Evolutionary conservation across 2,329 filamentous ascomycete genomes (phyloP).

Genomic region (Pezicula radicicola): DNA sequence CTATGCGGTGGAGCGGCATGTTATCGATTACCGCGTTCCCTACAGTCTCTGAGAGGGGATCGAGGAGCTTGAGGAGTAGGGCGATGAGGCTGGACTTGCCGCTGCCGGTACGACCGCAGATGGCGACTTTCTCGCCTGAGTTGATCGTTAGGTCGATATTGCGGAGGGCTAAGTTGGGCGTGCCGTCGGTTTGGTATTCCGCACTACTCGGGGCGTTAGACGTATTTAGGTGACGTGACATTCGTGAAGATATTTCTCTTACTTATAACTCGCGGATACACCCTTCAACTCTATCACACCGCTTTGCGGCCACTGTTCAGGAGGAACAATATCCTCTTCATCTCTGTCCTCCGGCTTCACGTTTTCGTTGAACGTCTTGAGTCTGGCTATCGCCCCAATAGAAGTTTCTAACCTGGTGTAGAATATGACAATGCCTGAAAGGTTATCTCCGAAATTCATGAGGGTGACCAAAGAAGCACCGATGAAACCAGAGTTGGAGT

Average conservation of each 20-base stretch:
- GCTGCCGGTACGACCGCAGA: slow-evolving; percentile 21
- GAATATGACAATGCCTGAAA: no score
- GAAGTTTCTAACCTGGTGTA: no score
- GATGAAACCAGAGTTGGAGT: no score
- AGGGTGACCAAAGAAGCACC: no score
- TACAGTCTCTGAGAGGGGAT: no score
- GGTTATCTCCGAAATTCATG: no score
- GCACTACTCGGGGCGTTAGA: not conserved
- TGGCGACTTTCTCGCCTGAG: slow-evolving; percentile 25
- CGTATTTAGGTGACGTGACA: not conserved
- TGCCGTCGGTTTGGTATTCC: slow-evolving; percentile 9
- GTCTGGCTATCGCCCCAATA: no score
- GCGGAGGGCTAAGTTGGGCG: slow-evolving; percentile 22
- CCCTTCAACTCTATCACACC: slow-evolving; percentile 8
- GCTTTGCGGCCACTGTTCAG: slow-evolving; percentile 2
- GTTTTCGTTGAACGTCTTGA: no score
- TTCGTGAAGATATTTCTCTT: not conserved
- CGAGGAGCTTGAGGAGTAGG: no score
- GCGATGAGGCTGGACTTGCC: not conserved
- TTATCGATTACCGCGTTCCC: no score
- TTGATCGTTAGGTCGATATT: slow-evolving; percentile 26
- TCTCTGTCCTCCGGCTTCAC: not conserved
- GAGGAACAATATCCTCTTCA: slow-evolving; percentile 1
- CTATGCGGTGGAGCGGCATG: no score
- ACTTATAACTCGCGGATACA: slow-evolving; percentile 10